These are phyloP conservation scores for Ophiostoma himal-ulmi DNA, from an alignment of 2,329 filamentous ascomycete genomes.

Conservation along the genomic window DNA sequence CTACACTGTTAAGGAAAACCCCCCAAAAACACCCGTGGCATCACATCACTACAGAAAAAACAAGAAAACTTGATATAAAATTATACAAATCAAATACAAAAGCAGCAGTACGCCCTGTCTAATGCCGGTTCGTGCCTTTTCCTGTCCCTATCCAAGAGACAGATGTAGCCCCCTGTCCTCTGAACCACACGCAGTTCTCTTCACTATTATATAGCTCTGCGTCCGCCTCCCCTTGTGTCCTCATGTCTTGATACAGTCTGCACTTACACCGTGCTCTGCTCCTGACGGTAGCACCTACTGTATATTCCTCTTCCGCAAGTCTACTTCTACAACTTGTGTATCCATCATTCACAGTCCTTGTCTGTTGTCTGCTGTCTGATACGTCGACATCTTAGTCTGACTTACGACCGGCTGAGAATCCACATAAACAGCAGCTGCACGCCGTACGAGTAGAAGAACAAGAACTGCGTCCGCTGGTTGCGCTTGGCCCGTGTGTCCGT, in stretches of 20 bases:
- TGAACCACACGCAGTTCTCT: not conserved
- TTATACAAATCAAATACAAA: conserved; percentile 7
- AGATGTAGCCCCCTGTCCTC: not conserved
- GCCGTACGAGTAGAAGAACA: conserved; percentile 90
- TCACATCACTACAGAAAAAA: not conserved
- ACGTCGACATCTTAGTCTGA: not conserved
- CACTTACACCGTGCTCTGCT: not conserved
- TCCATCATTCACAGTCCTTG: not conserved
- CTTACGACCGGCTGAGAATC: conserved; percentile 49
- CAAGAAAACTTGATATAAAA: not conserved
- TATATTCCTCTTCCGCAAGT: not conserved
- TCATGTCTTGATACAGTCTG: not conserved
- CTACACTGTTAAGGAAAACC: no score
- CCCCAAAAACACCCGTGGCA: no score
- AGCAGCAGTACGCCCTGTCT: conserved; percentile 17
- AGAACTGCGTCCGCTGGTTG: conserved; percentile 81
- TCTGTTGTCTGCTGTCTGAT: not conserved
- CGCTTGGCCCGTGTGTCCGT: conserved; percentile 77
- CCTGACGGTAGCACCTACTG: not conserved
- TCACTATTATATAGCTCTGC: not conserved
- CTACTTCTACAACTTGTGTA: not conserved
- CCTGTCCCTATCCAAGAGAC: conserved; percentile 10
- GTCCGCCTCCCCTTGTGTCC: not conserved
- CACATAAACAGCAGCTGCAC: conserved; percentile 96
- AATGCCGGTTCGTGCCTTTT: conserved; percentile 17